These are phyloP conservation scores for Trapa incisa DNA, from an alignment of 345 rosid genomes.

Conservation along the genomic window DNA sequence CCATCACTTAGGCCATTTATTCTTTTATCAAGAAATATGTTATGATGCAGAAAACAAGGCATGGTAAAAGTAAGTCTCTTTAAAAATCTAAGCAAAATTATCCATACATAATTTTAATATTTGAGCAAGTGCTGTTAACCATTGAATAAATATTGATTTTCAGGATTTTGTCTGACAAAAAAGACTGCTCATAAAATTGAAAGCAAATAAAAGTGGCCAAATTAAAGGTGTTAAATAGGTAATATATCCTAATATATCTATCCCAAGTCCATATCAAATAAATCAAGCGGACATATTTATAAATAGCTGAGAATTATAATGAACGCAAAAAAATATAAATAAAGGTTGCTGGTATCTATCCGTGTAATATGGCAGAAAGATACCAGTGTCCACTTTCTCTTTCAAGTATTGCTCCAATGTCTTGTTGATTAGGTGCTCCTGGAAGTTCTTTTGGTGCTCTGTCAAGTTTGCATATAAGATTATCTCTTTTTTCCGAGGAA, in stretches of 20 bases:
- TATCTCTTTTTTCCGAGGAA: conserved; percentile 89
- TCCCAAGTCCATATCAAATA: background rate
- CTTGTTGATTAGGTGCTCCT: conserved; percentile 66
- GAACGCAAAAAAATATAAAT: background rate
- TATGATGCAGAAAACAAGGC: too few species aligned
- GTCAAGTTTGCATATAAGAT: conserved; percentile 82
- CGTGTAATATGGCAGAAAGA: background rate
- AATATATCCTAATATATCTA: background rate
- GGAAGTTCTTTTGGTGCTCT: conserved; percentile 69
- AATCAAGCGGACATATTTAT: background rate
- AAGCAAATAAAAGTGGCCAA: too few species aligned
- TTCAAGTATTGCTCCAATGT: conserved; percentile 53
- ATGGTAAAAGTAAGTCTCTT: too few species aligned
- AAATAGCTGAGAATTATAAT: background rate
- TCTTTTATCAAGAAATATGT: too few species aligned
- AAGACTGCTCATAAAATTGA: background rate
- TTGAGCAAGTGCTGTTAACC: too few species aligned
- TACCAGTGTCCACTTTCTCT: conserved; percentile 42
- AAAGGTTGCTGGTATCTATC: background rate
- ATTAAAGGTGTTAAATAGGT: background rate
- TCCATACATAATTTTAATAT: too few species aligned
- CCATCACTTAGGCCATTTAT: too few species aligned
- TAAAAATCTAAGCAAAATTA: too few species aligned
- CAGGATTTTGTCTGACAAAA: background rate
- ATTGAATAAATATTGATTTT: background rate